Evolutionary conservation across 1,284 basidiomycete species (phyloP), one percentile per base, ranked within the genome.

Genomic region (Ceratobasidium sp.): DNA sequence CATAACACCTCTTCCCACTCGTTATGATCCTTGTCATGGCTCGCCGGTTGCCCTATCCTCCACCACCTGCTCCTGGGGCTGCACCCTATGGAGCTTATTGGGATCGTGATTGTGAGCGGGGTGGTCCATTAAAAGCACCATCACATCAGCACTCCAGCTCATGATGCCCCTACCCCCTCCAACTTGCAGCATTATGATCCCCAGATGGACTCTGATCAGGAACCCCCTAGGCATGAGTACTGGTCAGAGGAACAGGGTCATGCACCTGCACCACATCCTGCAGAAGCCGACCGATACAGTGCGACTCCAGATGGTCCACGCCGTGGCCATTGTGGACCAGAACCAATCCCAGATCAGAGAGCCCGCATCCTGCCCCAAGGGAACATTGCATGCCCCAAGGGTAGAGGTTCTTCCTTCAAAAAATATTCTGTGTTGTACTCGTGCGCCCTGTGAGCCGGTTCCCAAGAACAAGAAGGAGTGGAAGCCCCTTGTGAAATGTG

Each of bases 391-490:
- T 33, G 69, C 44, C n/a, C 48, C 71, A 1, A 30, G 27, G 7
- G 12, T 60, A 3, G 71, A 74, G 30, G n/a, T n/a, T n/a, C 60
- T 60, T 46, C 60, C 41, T 2, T 12, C 59, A 30, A 74, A 74
- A 48, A 48, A 59, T 2, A 30, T 48, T 52, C 71, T 59, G 16
- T 60, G 71, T 1, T 60, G 71, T 10, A 59, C 59, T 20, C 69
- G 48, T 6, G 55, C 69, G n/a, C 38, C 30, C 59, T 35, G 59
- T 27, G 59, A 60, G 33, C 33, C 55, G 55, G 55, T 4, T 79
- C 78, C 83, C 38, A 88, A 87, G 84, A 86, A 86, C 83, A 86
- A 87, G 80, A 84, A 86, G 66, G 87, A 85, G 83, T 84, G 83
- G 60, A 82, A 86, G 52, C 81, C 83, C 57, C 83, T 82, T 70